Base-by-base conservation (phyloP, 1,284 basidiomycete species). In the Rugosomyces carneus region DNA sequence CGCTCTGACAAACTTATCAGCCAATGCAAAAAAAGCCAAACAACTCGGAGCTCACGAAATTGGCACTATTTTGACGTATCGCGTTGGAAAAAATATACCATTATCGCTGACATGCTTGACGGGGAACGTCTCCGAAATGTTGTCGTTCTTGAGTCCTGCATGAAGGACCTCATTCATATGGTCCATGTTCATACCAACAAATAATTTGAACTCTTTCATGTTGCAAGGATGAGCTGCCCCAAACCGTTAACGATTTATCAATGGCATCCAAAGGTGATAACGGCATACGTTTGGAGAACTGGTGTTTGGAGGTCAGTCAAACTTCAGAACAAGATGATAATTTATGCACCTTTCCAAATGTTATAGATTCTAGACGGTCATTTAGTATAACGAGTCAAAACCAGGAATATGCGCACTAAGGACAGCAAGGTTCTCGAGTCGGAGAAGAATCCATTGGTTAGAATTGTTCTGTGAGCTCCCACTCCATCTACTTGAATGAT, bases 131-230 rank as follows among this genome's bases (percentile, higher is more conserved):
- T 89, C 86, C 1, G 76, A 64, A 5, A 70, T 62, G 2, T 66
- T 49, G 50, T 88, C 82, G 55, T 89, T 84, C 60, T 80, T 81
- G 38, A 89, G 71, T 3, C 70, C 65, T 0, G 76, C 63, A 43
- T 79, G 76, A 5, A 89, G 66, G 16, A 81, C 74, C 61, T 84
- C 76, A 1, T 68, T 75, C 74, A 89, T 75, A 55, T 75, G 72
- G 48, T 82, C 78, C 50, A 76, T 71, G n/a, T 73, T 71, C 39
- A 74, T 63, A 2, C 86, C 86, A 24, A 81, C 72, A 51, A 76
- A 79, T 4, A 89, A 58, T 59, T 81, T 83, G 67, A 89, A 84
- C 42, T 87, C 83, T 58, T 86, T 86, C 78, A 86, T 81, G 57
- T 87, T 89, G 59, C 87, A 90, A 32, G 85, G 85, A 60, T 89